Evolutionary conservation across 768 basidiomycete genomes (phyloP), one percentile per base, ranked within the genome.

Genomic region (Collybiopsis confluens): DNA sequence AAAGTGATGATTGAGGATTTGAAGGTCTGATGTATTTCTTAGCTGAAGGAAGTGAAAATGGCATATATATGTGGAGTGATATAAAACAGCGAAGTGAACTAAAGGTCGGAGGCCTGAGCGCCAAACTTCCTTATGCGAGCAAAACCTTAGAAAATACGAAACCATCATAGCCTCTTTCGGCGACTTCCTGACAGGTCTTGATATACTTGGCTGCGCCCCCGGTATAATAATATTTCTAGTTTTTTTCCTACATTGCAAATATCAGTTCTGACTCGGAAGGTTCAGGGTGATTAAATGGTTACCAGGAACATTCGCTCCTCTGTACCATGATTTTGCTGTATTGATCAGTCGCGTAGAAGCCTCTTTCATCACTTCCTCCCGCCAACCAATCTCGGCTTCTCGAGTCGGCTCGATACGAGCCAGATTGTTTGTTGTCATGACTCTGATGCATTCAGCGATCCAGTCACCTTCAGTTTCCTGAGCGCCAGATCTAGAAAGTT

Each of bases 1-100:
- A 70, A 77, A 47, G 70, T 70, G 47, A 73, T 89, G 51, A 73
- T 81, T 21, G 62, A 73, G 41, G 21, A 16, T 41, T 40, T 54
- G 37, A 37, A 28, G 37, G 26, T 42, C 2, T 52, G 38, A 52
- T n/a, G n/a, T n/a, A n/a, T n/a, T n/a, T n/a, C n/a, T n/a, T n/a
- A n/a, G n/a, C n/a, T n/a, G n/a, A n/a, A n/a, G n/a, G n/a, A n/a
- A n/a, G n/a, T n/a, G n/a, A n/a, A n/a, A n/a, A n/a, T n/a, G n/a
- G n/a, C n/a, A n/a, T n/a, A n/a, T n/a, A n/a, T n/a, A n/a, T n/a
- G n/a, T n/a, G n/a, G n/a, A n/a, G n/a, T n/a, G n/a, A n/a, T n/a
- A n/a, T n/a, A n/a, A n/a, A n/a, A n/a, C n/a, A n/a, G n/a, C n/a
- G n/a, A n/a, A n/a, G n/a, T n/a, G n/a, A n/a, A n/a, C n/a, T n/a